Evolutionary conservation across 768 basidiomycete species (phyloP).

Genomic region (Tylopilus intermedius): DNA sequence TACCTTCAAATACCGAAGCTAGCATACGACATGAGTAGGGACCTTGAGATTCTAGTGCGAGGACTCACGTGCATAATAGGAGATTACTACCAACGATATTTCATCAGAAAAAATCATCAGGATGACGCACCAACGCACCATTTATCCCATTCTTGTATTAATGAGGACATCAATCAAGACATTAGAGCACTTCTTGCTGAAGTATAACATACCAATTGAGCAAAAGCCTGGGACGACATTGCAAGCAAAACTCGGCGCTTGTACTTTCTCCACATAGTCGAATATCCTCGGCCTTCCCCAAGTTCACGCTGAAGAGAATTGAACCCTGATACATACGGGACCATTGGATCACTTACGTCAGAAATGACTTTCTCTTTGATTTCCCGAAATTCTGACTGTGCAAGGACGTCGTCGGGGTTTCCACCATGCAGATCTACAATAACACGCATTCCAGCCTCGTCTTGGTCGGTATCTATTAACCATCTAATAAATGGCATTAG

Average conservation of each 20-base stretch:
- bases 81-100: conserved; percentile 59
- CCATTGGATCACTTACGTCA: conserved; percentile 43
- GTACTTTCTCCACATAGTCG: conserved; percentile 81
- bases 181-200: background rate
- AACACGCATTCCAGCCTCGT: conserved; percentile 78
- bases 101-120: conserved; percentile 7
- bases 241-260: conserved; percentile 85
- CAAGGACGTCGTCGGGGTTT: conserved; percentile 58
- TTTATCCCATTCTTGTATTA: conserved; percentile 83
- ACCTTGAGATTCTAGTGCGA: background rate
- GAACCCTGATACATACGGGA: background rate
- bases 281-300: conserved; percentile 72
- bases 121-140: conserved; percentile 41
- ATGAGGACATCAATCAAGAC: conserved; percentile 1
- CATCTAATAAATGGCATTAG: conserved; percentile 46
- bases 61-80: conserved; percentile 85
- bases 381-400: conserved; percentile 82
- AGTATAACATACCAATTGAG: conserved; percentile 68
- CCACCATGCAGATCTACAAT: conserved; percentile 89
- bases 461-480: conserved; percentile 84
- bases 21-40: conserved; percentile 8
- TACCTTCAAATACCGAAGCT: conserved; percentile 92
- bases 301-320: conserved; percentile 55
- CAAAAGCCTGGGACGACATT: conserved; percentile 94
- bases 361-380: conserved; percentile 76